phyloP scores from a whole-genome alignment of 306 rosid species.

The Castanea crenata region DNA sequence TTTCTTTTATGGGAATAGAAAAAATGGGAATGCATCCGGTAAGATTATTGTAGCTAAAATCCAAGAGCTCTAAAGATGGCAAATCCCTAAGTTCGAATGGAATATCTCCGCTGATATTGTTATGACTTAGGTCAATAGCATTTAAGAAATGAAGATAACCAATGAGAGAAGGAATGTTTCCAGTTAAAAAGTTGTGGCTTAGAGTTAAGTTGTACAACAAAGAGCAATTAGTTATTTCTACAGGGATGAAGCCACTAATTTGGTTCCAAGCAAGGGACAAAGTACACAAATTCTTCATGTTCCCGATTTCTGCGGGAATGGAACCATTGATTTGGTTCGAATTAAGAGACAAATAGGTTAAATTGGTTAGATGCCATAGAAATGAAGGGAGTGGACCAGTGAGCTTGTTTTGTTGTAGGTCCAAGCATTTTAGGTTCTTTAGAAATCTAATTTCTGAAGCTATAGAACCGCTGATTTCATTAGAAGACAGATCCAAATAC shows the following conservation, averaged over 20 bases:
- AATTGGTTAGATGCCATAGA: neutral
- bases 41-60: neutral
- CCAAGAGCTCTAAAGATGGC: neutral
- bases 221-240: neutral
- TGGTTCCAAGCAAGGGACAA: no score
- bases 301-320: no score
- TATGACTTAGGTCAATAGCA: neutral
- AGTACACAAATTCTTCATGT: no score
- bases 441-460: neutral
- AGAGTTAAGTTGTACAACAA: neutral
- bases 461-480: neutral
- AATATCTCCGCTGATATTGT: neutral
- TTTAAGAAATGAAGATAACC: rapidly evolving
- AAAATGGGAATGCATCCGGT: no score
- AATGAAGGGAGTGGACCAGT: neutral
- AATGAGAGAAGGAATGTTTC: neutral
- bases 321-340: no score
- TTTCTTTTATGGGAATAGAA: neutral
- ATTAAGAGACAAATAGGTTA: no score
- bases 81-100: rapidly evolving
- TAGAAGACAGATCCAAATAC: neutral
- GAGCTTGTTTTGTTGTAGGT: neutral
- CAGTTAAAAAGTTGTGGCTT: neutral
- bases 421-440: neutral
- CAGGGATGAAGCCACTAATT: no score